These are phyloP conservation scores for Pichia sp. DNA, from an alignment of 1,139 yeast species.

Conservation along the genomic window DNA sequence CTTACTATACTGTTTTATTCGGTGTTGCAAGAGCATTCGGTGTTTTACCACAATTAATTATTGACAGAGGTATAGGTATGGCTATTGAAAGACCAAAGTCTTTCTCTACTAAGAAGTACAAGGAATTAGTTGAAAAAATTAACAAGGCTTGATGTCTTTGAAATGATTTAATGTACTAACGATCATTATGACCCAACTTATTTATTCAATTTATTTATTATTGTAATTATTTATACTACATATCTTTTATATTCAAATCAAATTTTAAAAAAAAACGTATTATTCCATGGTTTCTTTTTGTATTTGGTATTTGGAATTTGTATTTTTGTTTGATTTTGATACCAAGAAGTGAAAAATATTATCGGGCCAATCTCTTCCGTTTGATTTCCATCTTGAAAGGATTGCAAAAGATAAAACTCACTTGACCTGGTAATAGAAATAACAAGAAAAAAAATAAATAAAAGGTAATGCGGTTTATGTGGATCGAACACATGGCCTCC, in stretches of 20 bases:
- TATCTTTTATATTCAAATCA: background rate
- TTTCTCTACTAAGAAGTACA: slow-evolving; percentile 70
- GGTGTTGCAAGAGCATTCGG: slow-evolving; percentile 99
- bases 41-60: slow-evolving; percentile 92
- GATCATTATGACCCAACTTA: background rate
- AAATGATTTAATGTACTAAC: background rate
- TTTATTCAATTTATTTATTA: slow-evolving; percentile 1
- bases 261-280: background rate
- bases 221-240: background rate
- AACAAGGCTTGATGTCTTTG: slow-evolving; percentile 11
- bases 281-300: no score
- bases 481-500: slow-evolving; percentile 95
- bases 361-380: background rate
- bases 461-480: slow-evolving; percentile 63
- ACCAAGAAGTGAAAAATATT: no score
- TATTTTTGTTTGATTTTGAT: no score
- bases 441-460: background rate
- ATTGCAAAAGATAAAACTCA: background rate
- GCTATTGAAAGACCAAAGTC: slow-evolving; percentile 98
- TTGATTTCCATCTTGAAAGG: background rate
- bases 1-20: slow-evolving; percentile 95
- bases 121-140: slow-evolving; percentile 46
- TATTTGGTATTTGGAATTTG: no score
- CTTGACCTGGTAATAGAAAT: no score
- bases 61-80: slow-evolving; percentile 92